A percentile compares a stretch with the other conserved stretches of the same genome.
Evolutionary conservation across 352 stramenopile genomes (phyloP).

Genomic region (Globisporangium paroecandrum): DNA sequence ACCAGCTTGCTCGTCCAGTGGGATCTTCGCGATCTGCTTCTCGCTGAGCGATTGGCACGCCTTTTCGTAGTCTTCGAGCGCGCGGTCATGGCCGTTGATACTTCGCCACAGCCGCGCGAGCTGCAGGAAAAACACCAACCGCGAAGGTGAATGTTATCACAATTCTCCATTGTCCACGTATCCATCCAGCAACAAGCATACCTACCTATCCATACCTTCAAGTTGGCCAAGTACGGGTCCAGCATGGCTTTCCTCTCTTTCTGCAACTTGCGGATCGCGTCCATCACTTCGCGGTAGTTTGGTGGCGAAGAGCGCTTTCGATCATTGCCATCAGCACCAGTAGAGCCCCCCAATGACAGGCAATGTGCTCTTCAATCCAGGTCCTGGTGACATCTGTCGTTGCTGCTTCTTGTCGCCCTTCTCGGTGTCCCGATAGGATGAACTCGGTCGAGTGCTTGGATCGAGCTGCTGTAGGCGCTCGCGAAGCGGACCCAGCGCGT

Average conservation of each 20-base stretch:
- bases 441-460: constrained; percentile 11
- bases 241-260: constrained; percentile 31
- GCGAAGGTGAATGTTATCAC: not conserved
- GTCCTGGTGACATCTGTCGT: not conserved
- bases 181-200: not conserved
- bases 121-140: constrained; percentile 20
- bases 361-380: constrained; percentile 6
- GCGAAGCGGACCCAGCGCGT: constrained; percentile 21
- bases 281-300: constrained; percentile 42
- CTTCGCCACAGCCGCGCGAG: constrained; percentile 53
- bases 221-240: constrained; percentile 48
- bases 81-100: constrained; percentile 45
- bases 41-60: constrained; percentile 33
- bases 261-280: constrained; percentile 41
- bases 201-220: constrained; percentile 33
- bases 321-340: not conserved
- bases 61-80: constrained; percentile 53
- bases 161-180: not conserved
- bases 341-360: constrained; percentile 8
- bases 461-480: constrained; percentile 29
- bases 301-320: constrained; percentile 12
- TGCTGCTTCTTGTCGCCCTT: not conserved
- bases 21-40: constrained; percentile 28
- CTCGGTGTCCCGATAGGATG: not conserved
- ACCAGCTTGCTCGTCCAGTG: constrained; percentile 24